Percentiles rank a stretch among this genome's conserved stretches.
phyloP scores from a whole-genome alignment of 345 rosid species.

The Sisymbrium irio region DNA sequence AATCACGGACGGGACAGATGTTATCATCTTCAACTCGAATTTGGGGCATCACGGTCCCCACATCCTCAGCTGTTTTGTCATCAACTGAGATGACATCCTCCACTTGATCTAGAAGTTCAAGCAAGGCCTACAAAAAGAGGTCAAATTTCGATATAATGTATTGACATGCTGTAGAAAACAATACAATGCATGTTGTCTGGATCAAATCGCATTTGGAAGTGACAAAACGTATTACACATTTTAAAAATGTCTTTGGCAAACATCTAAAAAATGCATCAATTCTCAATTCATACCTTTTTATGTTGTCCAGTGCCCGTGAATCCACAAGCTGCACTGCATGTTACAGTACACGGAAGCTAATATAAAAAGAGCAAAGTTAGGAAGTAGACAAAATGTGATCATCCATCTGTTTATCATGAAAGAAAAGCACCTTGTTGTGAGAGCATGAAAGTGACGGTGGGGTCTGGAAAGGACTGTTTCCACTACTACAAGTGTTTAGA shows the following conservation, averaged over 20 bases:
- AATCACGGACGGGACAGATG: slow-evolving; percentile 18
- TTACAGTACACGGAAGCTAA: slow-evolving; percentile 30
- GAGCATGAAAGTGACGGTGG: slow-evolving; percentile 76
- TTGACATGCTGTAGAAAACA: slow-evolving; percentile 1
- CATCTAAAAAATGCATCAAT: background rate
- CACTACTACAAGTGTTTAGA: slow-evolving; percentile 37
- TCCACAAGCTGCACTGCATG: slow-evolving; percentile 46
- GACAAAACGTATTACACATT: background rate
- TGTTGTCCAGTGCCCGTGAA: slow-evolving; percentile 52
- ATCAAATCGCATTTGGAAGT: slow-evolving; percentile 9
- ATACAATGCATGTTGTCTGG: slow-evolving; percentile 4
- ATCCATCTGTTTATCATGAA: slow-evolving; percentile 4
- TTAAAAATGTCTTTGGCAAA: background rate
- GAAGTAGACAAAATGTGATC: slow-evolving; percentile 5
- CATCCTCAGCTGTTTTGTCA: slow-evolving; percentile 42
- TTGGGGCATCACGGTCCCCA: slow-evolving; percentile 40
- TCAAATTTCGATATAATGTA: background rate
- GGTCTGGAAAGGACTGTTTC: slow-evolving; percentile 83
- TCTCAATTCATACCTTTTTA: slow-evolving; percentile 61
- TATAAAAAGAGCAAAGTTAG: slow-evolving; percentile 24
- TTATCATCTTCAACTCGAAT: slow-evolving; percentile 34
- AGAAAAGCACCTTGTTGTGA: slow-evolving; percentile 54
- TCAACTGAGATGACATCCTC: slow-evolving; percentile 84
- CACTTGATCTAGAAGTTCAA: slow-evolving; percentile 90
- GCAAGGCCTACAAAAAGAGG: slow-evolving; percentile 58